Evolutionary conservation across 2,329 filamentous ascomycete genomes (phyloP), one percentile per base, ranked within the genome.

Genomic region (Didymella pinodella): DNA sequence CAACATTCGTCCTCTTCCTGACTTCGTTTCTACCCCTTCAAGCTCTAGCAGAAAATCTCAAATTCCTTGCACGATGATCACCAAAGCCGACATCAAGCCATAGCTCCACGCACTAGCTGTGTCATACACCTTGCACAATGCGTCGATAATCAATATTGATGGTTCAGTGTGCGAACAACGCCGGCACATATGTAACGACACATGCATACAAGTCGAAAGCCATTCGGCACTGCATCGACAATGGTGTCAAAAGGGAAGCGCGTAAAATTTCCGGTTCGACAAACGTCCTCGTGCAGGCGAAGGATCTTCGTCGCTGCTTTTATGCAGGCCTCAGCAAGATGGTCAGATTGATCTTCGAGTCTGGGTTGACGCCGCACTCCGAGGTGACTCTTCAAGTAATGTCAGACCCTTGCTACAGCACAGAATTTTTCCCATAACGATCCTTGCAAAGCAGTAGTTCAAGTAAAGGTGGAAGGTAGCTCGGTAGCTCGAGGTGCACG

Each of bases 221-320:
- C 0, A 86, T 88, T 36, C 78, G 79, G 6, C 84, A 86, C 57
- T 83, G 83, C 1, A 77, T 88, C 20, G 77, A 82, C 16, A 83
- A 86, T 48, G 86, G 84, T 6, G 83, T 84, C 0, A 77, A 66
- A 18, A 83, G 1, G 52, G 12, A 51, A 57, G 12, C 48, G 47
- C 8, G 47, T 56, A n/a, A 56, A 6, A 26, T 50, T 56, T 25
- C 46, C 46, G 20, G 54, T 56, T 25, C 54, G 54, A 4, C 54
- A 47, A 5, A 56, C 54, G 20, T 56, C 54, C n/a, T 56, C 54
- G 31, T 56, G 50, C 2, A 56, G 7, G 7, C 54, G 54, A 7
- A 56, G 26, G 26, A 56, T 56, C 22, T 50, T 56, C 26, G 50
- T 50, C 2, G 54, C 47, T 31, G 54, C 54, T 22, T 56, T 56